These are phyloP conservation scores for Suhomyces prunicola DNA, from an alignment of 805 yeast genomes.

Conservation along the genomic window DNA sequence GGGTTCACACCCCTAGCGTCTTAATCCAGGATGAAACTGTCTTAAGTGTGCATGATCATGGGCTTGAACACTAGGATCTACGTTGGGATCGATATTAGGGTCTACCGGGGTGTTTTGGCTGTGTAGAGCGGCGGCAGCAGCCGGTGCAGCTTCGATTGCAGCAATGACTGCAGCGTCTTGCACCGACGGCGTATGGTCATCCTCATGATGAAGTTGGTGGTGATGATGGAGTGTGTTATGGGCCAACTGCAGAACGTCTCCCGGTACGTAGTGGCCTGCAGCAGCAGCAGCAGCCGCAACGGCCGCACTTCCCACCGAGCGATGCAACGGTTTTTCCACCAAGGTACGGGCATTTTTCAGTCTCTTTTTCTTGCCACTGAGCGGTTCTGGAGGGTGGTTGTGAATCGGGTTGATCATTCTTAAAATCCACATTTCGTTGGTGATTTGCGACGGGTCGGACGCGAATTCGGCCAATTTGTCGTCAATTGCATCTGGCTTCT, in stretches of 20 bases:
- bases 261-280: conserved; percentile 21
- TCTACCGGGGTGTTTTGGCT: conserved; percentile 34
- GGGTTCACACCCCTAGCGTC: conserved; percentile 4
- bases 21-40: conserved; percentile 4
- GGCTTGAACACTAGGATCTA: conserved; percentile 42
- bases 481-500: conserved; percentile 24
- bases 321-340: conserved; percentile 43
- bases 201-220: conserved; percentile 24
- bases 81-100: conserved; percentile 44
- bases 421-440: conserved; percentile 44
- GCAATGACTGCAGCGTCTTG: conserved; percentile 45
- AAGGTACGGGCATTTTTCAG: conserved; percentile 38
- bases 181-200: conserved; percentile 28
- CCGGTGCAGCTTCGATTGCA: conserved; percentile 37
- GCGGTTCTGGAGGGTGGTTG: conserved; percentile 44
- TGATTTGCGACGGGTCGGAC: conserved; percentile 9
- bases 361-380: conserved; percentile 33
- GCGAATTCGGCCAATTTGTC: conserved; percentile 23
- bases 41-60: conserved; percentile 35
- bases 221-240: conserved; percentile 19
- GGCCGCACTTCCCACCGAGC: conserved; percentile 11
- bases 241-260: conserved; percentile 22
- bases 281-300: conserved; percentile 27
- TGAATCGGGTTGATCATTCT: conserved; percentile 46
- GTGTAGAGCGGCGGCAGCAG: conserved; percentile 26